A percentile compares a stretch with the other conserved stretches of the same genome.
Evolutionary conservation across 2,329 filamentous ascomycete genomes (phyloP).

Genomic region (Huntiella omanensis): DNA sequence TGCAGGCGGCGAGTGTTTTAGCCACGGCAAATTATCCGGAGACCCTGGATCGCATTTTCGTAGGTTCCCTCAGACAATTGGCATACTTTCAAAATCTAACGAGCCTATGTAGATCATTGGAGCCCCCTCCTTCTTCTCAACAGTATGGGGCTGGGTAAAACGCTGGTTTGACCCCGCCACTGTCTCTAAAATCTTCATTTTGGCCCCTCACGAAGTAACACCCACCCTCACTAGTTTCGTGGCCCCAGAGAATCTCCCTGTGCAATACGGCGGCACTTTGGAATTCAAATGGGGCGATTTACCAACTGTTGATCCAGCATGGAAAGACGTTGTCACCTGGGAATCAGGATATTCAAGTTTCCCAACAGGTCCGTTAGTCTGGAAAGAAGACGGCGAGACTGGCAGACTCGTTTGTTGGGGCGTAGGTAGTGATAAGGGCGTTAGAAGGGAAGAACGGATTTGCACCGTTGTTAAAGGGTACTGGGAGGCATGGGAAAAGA

Average conservation of each 20-base stretch:
- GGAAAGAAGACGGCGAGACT: constrained; percentile 30
- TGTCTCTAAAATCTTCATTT: constrained; percentile 89
- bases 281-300: constrained; percentile 65
- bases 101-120: constrained; percentile 48
- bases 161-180: constrained; percentile 91
- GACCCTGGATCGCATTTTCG: constrained; percentile 65
- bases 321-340: constrained; percentile 31
- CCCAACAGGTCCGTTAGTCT: constrained; percentile 37
- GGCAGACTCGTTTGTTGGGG: constrained; percentile 32
- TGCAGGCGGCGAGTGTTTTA: constrained; percentile 77
- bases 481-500: constrained; percentile 14
- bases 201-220: constrained; percentile 52
- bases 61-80: constrained; percentile 1
- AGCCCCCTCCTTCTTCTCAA: constrained; percentile 77
- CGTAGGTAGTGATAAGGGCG: constrained; percentile 27
- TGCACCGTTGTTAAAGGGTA: constrained; percentile 31
- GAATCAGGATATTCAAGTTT: constrained; percentile 33
- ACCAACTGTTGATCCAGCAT: constrained; percentile 49
- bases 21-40: constrained; percentile 92
- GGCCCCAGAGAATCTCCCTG: constrained; percentile 65
- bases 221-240: constrained; percentile 66
- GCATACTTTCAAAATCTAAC: neutral
- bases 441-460: constrained; percentile 26
- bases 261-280: constrained; percentile 72
- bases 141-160: constrained; percentile 89